Evolutionary conservation across 805 yeast species (phyloP).

Genomic region (Suhomyces sp.): DNA sequence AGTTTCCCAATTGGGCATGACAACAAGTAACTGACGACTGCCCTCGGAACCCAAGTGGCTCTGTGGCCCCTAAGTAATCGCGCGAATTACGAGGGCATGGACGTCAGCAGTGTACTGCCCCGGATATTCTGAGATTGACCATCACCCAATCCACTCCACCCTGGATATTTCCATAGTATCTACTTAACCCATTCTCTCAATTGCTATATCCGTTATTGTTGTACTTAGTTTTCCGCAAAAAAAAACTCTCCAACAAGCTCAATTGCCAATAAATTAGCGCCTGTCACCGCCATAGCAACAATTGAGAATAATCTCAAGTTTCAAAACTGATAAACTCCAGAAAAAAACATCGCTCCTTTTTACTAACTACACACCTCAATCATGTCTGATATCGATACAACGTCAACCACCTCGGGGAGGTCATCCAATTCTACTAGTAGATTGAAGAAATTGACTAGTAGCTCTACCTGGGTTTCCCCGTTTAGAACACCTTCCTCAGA

Average conservation of each 20-base stretch:
- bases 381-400: constrained; percentile 17
- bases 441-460: constrained; percentile 30
- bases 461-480: constrained; percentile 42
- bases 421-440: constrained; percentile 7
- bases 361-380: not conserved
- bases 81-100: not conserved
- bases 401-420: constrained; percentile 5
- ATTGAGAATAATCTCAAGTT: not conserved
- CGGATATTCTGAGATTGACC: not conserved
- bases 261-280: not conserved
- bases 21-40: not conserved
- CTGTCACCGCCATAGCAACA: not conserved
- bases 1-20: not conserved
- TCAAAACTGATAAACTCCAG: not conserved
- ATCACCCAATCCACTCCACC: not conserved
- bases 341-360: not conserved
- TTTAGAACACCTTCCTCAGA: constrained; percentile 26
- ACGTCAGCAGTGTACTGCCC: not conserved
- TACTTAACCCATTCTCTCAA: not conserved
- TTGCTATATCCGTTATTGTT: not conserved
- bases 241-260: not conserved
- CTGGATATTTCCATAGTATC: not conserved
- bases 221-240: not conserved
- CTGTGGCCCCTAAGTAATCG: not conserved
- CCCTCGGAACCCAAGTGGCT: not conserved